A percentile compares a stretch with the other conserved stretches of the same genome.
phyloP scores from a whole-genome alignment of 495 filamentous ascomycete species.

The Lineolata rhizophorae region DNA sequence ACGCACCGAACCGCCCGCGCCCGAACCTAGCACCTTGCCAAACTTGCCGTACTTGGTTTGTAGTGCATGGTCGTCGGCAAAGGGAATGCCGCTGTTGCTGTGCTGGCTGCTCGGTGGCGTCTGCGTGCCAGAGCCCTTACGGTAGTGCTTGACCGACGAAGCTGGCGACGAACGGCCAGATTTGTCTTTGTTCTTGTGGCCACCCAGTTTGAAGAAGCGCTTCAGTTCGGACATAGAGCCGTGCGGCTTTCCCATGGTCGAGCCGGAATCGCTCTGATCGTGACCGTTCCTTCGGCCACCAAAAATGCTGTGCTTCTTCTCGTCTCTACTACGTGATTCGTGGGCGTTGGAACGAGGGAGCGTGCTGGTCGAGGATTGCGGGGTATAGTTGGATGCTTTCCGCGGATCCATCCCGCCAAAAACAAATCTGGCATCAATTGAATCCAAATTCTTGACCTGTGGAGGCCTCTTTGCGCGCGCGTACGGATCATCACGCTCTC shows the following conservation, averaged over 20 bases:
- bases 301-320: constrained; percentile 24
- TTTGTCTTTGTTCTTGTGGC: constrained; percentile 31
- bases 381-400: constrained; percentile 23
- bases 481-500: constrained; percentile 73
- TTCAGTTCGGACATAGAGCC: constrained; percentile 90
- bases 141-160: constrained; percentile 14
- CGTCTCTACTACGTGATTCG: neutral
- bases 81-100: constrained; percentile 47
- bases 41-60: constrained; percentile 86
- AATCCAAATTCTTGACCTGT: constrained; percentile 40
- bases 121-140: constrained; percentile 21
- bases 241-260: constrained; percentile 23
- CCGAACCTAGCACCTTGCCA: constrained; percentile 79
- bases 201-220: constrained; percentile 63
- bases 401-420: constrained; percentile 40
- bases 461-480: constrained; percentile 59
- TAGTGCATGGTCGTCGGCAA: constrained; percentile 83
- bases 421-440: constrained; percentile 67
- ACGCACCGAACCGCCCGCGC: constrained; percentile 85
- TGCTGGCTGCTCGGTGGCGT: constrained; percentile 29
- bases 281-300: constrained; percentile 20
- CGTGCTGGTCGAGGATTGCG: constrained; percentile 22
- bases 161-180: constrained; percentile 43
- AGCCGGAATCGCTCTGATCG: constrained; percentile 21
- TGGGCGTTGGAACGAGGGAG: constrained; percentile 6